Base-by-base conservation (phyloP, 768 basidiomycete species). In the Fomitopsis serialis region DNA sequence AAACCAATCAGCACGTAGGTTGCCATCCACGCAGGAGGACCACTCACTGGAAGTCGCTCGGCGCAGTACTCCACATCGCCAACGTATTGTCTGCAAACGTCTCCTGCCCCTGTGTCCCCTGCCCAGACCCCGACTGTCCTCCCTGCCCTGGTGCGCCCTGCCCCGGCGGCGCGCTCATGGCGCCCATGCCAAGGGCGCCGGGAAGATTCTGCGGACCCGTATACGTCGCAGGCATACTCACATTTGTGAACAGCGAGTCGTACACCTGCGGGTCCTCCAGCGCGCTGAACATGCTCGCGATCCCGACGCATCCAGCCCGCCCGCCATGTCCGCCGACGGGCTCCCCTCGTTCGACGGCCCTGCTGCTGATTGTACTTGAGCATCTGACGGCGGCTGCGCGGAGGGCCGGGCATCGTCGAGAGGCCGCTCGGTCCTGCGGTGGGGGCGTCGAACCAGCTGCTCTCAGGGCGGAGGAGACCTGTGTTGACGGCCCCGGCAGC, bases 21-120 rank as follows among this genome's bases (percentile, higher is more conserved):
- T 32, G 11, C n/a, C 36, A 40, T 5, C 9, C 23, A 35, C 35
- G 13, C 17, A 42, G 5, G 25, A 40, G 35, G 29, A 43, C 4
- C 2, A 72, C 82, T 59, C 60, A 86, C 85, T 81, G 81, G 51
- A 82, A 83, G 19, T 77, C 75, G 12, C 74, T 73, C 13, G 82
- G 82, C 22, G 82, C 80, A 48, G 70, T 74, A 11, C 81, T 79
- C 84, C 83, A 87, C 78, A 84, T 80, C 13, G 73, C 72, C 58
- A 84, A 73, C 43, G 77, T 77, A 51, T 70, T 67, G 57, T 83
- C 77, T 63, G 58, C 48, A 35, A 57, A 62, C 53, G 61, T 50
- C 40, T 49, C 45, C 42, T 42, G 43, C 24, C 15, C 35, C n/a
- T 25, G 48, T 21, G 17, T 3, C 11, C 22, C 10, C 36, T 42